Conservation (phyloP, 768 basidiomycete genomes). For the Boletus fagicola region DNA sequence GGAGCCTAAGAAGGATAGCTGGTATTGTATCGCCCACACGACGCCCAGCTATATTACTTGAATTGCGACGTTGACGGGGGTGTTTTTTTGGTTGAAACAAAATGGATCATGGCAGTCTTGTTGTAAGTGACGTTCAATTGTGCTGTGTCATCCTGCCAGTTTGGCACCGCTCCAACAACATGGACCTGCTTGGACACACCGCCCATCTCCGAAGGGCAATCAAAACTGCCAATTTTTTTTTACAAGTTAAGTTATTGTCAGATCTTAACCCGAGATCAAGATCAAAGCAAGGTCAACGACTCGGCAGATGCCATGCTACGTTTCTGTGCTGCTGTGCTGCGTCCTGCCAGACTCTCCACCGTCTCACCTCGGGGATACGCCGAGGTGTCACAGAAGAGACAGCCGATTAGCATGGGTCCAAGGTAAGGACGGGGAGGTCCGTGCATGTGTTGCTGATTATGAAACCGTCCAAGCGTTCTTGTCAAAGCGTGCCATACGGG, state of each 20-base stretch:
- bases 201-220: slow-evolving; percentile 4
- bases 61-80: neutral
- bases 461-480: slow-evolving; percentile 12
- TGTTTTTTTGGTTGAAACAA: neutral
- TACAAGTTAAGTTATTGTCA: neutral
- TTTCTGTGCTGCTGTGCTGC: neutral
- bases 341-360: neutral
- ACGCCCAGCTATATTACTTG: neutral
- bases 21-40: neutral
- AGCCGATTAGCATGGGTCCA: neutral
- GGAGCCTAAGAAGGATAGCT: neutral
- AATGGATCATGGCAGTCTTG: neutral
- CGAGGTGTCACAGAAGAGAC: neutral
- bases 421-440: neutral
- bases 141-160: neutral
- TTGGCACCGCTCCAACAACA: neutral
- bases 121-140: neutral
- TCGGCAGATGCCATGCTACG: slow-evolving; percentile 12
- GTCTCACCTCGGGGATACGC: slow-evolving; percentile 13
- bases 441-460: neutral
- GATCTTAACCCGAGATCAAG: neutral
- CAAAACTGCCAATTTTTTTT: neutral
- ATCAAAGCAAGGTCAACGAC: slow-evolving; percentile 21
- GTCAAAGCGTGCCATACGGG: slow-evolving; percentile 11
- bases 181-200: slow-evolving; percentile 4